These are phyloP conservation scores for Acorus gramineus DNA, from an alignment of 106 monocot species.

Conservation along the genomic window DNA sequence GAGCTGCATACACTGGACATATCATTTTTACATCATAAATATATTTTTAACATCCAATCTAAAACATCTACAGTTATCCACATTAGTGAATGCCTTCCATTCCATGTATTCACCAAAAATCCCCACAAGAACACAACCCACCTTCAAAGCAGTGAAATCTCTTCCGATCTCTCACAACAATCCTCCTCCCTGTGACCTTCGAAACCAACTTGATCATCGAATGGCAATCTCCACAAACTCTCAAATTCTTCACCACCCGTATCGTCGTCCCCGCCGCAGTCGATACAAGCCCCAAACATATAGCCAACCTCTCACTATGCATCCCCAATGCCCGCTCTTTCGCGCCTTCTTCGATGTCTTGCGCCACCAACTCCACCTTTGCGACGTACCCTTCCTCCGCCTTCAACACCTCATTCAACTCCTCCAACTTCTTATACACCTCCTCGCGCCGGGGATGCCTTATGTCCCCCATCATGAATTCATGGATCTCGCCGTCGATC, in stretches of 20 bases:
- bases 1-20: too few relatives aligned
- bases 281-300: conserved; percentile 44
- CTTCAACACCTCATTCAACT: conserved; percentile 16
- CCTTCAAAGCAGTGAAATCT: conserved; percentile 42
- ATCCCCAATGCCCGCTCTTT: conserved; percentile 46
- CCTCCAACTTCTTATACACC: conserved; percentile 41
- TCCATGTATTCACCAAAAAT: conserved; percentile 16
- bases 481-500: conserved; percentile 39
- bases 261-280: conserved; percentile 27
- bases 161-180: conserved; percentile 40
- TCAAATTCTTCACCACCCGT: conserved; percentile 41
- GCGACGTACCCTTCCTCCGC: conserved; percentile 28
- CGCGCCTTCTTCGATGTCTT: conserved; percentile 32
- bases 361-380: conserved; percentile 23
- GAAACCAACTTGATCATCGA: conserved; percentile 41
- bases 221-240: conserved; percentile 48
- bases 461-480: conserved; percentile 51
- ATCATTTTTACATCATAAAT: too few relatives aligned
- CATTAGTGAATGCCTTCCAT: not conserved
- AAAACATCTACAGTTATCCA: too few relatives aligned
- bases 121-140: conserved; percentile 29
- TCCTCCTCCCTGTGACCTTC: conserved; percentile 34
- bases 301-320: conserved; percentile 49
- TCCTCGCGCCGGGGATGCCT: conserved; percentile 34
- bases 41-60: too few relatives aligned